These are phyloP conservation scores for Furcasterigmium sp. DNA, from an alignment of 2,329 filamentous ascomycete genomes.

Conservation along the genomic window DNA sequence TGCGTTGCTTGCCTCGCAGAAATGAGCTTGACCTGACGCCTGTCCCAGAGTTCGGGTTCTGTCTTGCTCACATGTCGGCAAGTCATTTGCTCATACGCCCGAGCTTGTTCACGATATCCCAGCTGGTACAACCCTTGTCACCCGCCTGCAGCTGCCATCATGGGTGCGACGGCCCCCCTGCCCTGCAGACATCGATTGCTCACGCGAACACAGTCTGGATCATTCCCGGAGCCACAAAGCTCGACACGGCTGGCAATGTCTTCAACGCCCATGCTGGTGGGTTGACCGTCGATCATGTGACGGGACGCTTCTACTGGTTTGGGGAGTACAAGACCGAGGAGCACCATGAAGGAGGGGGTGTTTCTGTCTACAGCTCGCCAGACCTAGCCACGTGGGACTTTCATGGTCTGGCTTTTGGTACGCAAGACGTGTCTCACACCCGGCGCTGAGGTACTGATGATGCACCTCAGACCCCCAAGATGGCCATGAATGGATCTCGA, in stretches of 20 bases:
- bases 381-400: constrained; percentile 53
- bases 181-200: background rate
- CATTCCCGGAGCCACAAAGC: constrained; percentile 55
- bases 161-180: background rate
- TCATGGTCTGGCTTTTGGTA: constrained; percentile 50
- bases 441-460: background rate
- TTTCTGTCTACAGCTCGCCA: constrained; percentile 56
- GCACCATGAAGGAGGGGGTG: constrained; percentile 51
- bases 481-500: constrained; percentile 49
- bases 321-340: constrained; percentile 55
- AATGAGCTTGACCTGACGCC: background rate
- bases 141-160: background rate
- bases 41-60: background rate
- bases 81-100: background rate
- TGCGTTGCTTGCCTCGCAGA: background rate
- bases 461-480: constrained; percentile 37
- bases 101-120: background rate
- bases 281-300: constrained; percentile 42
- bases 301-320: constrained; percentile 53
- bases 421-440: constrained; percentile 3
- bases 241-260: constrained; percentile 50
- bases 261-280: constrained; percentile 57
- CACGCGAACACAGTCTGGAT: constrained; percentile 34
- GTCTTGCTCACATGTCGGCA: background rate
- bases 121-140: background rate